These are phyloP conservation scores for Tricholoma terreum DNA, from an alignment of 768 basidiomycete genomes.

Conservation along the genomic window DNA sequence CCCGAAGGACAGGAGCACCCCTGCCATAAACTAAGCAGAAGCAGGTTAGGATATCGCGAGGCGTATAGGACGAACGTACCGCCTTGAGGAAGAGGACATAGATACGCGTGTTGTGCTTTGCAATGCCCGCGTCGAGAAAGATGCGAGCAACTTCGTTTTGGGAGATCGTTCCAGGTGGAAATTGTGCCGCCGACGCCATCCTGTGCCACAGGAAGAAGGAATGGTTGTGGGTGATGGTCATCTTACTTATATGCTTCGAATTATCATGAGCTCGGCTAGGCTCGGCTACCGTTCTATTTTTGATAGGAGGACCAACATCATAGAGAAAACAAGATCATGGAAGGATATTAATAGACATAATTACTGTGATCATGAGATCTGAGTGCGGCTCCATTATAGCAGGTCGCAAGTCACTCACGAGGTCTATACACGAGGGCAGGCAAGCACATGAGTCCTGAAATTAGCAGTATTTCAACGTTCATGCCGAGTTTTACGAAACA, in stretches of 20 bases:
- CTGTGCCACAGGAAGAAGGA: neutral
- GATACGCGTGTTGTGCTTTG: constrained; percentile 62
- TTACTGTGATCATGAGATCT: too few species aligned
- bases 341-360: neutral
- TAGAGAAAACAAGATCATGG: neutral
- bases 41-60: neutral
- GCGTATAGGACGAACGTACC: constrained; percentile 36
- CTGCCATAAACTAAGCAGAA: constrained; percentile 55
- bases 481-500: too few species aligned
- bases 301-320: neutral
- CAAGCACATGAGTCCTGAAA: too few species aligned
- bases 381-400: too few species aligned
- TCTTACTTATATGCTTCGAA: neutral
- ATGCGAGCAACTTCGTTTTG: constrained; percentile 55
- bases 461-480: too few species aligned
- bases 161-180: constrained; percentile 28
- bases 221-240: too few species aligned
- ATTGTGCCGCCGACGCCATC: neutral
- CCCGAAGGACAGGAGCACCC: constrained; percentile 74
- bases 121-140: constrained; percentile 55
- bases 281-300: neutral
- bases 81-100: constrained; percentile 67
- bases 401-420: too few species aligned
- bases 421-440: too few species aligned
- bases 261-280: neutral